Conservation (phyloP, 345 rosid genomes). For the Noccaea bulbosa region DNA sequence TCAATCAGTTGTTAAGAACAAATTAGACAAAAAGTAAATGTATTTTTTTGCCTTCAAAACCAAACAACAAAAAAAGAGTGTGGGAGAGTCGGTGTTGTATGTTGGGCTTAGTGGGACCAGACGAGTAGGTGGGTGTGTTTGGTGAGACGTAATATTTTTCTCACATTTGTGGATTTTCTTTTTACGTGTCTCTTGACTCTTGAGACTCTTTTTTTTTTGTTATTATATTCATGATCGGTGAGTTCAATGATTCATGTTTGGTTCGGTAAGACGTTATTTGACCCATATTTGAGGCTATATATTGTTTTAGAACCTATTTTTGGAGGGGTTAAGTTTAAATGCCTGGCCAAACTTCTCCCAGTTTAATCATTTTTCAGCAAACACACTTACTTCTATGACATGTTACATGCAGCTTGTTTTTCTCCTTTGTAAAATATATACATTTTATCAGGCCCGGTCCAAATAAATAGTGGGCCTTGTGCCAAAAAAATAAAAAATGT, state of each 20-base stretch:
- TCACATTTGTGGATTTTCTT: background rate
- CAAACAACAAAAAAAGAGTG: background rate
- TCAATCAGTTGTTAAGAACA: background rate
- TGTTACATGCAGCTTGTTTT: background rate
- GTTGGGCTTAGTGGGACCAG: conserved; percentile 36
- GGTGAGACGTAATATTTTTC: conserved; percentile 25
- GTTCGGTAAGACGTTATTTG: background rate
- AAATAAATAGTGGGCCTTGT: too few relatives aligned
- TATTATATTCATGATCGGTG: conserved; percentile 22
- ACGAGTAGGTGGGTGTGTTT: conserved; percentile 36
- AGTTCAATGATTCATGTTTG: conserved; percentile 17
- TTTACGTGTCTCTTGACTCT: background rate
- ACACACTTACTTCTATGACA: background rate
- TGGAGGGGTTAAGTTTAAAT: background rate
- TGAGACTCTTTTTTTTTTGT: background rate
- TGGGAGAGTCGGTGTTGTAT: conserved; percentile 31
- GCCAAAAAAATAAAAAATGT: too few relatives aligned
- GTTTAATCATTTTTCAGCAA: background rate
- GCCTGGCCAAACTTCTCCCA: conserved; percentile 1
- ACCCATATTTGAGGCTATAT: background rate
- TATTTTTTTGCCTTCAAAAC: background rate
- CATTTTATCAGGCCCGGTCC: too few relatives aligned
- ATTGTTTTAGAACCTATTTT: background rate
- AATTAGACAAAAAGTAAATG: background rate
- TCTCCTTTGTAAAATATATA: too few relatives aligned